Conservation (phyloP, 805 yeast species). For the Metschnikowia rubicola region DNA sequence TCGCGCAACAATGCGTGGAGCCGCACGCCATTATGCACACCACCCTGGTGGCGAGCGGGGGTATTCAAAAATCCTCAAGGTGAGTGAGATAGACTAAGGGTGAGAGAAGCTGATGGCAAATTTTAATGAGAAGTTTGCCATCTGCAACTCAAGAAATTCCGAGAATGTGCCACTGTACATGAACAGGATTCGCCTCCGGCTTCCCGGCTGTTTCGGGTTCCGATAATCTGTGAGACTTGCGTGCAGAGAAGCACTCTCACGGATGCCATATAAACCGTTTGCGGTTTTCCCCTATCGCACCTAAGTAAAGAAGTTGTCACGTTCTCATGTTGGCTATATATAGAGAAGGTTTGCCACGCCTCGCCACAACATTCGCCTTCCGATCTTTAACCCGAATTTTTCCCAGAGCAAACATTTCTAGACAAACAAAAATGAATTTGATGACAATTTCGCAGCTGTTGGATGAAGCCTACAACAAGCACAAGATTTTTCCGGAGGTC, state of each 20-base stretch:
- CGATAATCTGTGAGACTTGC: background rate
- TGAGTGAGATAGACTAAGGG: no score
- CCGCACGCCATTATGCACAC: no score
- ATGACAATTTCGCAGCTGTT: constrained; percentile 54
- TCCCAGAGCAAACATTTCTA: background rate
- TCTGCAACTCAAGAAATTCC: no score
- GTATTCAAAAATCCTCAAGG: no score
- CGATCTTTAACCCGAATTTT: background rate
- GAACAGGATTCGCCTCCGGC: no score
- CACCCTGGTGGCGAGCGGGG: no score
- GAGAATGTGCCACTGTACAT: no score
- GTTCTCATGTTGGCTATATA: constrained; percentile 13
- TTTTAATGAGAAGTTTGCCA: no score
- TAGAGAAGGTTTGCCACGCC: constrained; percentile 11
- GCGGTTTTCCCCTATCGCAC: constrained; percentile 2
- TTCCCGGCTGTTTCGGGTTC: no score
- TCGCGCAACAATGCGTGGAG: no score
- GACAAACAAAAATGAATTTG: constrained; percentile 34
- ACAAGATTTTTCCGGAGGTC: constrained; percentile 51
- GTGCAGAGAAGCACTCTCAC: constrained; percentile 10
- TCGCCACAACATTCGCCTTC: background rate
- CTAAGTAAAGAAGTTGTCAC: constrained; percentile 2
- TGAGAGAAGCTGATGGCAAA: no score
- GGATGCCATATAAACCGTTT: constrained; percentile 10
- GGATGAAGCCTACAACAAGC: constrained; percentile 47